Evolutionary conservation across 257 asterid species (phyloP), one percentile per base, ranked within the genome.

Genomic region (Eucommia ulmoides): DNA sequence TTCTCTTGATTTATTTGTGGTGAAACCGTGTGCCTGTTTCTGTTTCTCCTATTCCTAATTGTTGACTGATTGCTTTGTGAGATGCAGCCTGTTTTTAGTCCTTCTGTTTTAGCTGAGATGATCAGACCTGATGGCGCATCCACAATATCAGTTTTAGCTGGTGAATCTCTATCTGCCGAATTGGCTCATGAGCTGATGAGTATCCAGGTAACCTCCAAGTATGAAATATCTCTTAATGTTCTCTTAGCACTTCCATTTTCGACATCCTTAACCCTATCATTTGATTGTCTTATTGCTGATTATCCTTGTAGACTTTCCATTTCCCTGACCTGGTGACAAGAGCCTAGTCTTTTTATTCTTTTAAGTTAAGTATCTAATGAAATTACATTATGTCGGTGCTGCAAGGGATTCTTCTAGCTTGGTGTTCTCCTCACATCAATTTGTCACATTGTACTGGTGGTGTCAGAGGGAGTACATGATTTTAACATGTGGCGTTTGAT

Each of bases 81-180:
- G 49, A 2, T 66, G 71, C 93, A 85, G 94, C 96, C 98, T 50
- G 93, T 89, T 20, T 82, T 71, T 71, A 82, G 98, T 63, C 88
- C 98, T 16, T 82, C 94, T 9, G 80, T 82, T 64, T 67, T 85
- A 63, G 94, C 94, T 16, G 98, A 89, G 81, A 78, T 89, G 81
- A 76, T 80, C 51, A 75, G 94, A 70, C 96, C 93, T 16, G 98
- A 89, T 51, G 96, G 93, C 35, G 84, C 84, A 53, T 89, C 93
- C 41, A 80, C 94, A 3, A 41, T 89, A 54, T 62, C 97, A 14
- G 87, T 89, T 16, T 56, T 85, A 49, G 68, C 60, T 58, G 93
- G 93, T 33, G 97, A 85, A 68, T 62, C 86, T 24, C 69, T 89
- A 45, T 76, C 96, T 17, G 97, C 97, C 26, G 97, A 89, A 72